phyloP scores from a whole-genome alignment of 2,329 filamentous ascomycete genomes.

The Talaromyces islandicus region DNA sequence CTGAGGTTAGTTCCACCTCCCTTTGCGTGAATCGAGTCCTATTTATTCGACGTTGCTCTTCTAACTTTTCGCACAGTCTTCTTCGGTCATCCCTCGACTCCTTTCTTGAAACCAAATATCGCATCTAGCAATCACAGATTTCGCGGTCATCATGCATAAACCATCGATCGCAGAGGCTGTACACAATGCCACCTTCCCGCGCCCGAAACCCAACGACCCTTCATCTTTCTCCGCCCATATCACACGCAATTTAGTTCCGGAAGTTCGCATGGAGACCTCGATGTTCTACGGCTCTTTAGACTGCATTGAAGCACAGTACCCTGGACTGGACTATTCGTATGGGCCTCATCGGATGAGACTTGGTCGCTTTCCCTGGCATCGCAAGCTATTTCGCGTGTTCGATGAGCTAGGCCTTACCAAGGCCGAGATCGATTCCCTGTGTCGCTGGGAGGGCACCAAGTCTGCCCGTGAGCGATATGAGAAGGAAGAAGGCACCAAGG shows the following conservation, averaged over 20 bases:
- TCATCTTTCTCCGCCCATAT: constrained; percentile 55
- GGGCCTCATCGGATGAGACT: constrained; percentile 58
- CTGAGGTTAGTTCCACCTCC: neutral
- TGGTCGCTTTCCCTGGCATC: constrained; percentile 56
- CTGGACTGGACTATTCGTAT: constrained; percentile 59
- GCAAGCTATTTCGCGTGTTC: constrained; percentile 55
- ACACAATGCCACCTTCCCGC: constrained; percentile 54
- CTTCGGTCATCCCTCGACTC: neutral
- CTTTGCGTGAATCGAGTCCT: too few species aligned
- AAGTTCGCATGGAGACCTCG: constrained; percentile 59
- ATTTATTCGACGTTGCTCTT: neutral
- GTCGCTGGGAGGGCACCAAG: constrained; percentile 52
- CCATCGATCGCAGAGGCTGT: constrained; percentile 54
- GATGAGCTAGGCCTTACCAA: constrained; percentile 54
- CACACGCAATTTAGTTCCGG: constrained; percentile 56
- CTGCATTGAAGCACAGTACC: constrained; percentile 61
- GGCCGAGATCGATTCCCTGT: constrained; percentile 56
- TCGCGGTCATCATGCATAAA: constrained; percentile 49
- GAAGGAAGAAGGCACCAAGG: constrained; percentile 52
- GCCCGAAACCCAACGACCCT: constrained; percentile 51
- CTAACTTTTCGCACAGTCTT: neutral
- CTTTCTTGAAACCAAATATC: neutral
- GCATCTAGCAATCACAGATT: neutral
- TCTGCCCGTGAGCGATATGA: constrained; percentile 42
- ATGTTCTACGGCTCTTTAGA: constrained; percentile 60